phyloP scores from a whole-genome alignment of 2,329 filamentous ascomycete species.

The Rutstroemia sp. region DNA sequence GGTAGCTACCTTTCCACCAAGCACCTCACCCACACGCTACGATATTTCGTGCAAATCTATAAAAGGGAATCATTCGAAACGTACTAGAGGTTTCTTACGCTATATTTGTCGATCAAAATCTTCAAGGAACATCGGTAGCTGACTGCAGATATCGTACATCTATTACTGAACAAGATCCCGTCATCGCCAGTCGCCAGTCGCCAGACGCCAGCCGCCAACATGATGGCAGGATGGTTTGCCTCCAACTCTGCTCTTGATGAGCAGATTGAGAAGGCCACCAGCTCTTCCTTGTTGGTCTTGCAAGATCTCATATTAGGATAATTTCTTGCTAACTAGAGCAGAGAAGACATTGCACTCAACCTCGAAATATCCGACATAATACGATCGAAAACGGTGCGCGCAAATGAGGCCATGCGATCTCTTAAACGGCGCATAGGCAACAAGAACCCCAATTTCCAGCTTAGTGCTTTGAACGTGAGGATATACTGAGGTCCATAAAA shows the following conservation, averaged over 20 bases:
- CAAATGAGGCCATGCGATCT: conserved; percentile 96
- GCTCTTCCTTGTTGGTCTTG: conserved; percentile 65
- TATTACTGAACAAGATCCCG: neutral
- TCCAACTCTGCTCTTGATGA: conserved; percentile 91
- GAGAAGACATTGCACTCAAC: conserved; percentile 94
- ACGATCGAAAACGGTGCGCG: conserved; percentile 92
- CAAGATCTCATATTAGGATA: neutral
- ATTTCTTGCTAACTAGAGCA: conserved; percentile 33
- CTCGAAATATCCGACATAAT: conserved; percentile 98
- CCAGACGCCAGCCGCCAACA: conserved; percentile 31
- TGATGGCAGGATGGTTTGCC: conserved; percentile 96
- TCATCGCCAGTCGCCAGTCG: neutral
- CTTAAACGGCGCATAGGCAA: conserved; percentile 91
- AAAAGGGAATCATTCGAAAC: too few species aligned
- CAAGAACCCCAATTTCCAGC: conserved; percentile 94
- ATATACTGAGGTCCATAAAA: neutral
- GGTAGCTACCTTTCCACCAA: too few species aligned
- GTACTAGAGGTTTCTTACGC: too few species aligned
- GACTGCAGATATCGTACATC: neutral
- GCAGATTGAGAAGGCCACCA: conserved; percentile 94
- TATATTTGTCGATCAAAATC: too few species aligned
- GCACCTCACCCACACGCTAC: too few species aligned
- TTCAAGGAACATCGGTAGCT: neutral
- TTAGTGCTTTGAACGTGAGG: conserved; percentile 81
- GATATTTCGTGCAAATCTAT: too few species aligned